Evolutionary conservation across 495 filamentous ascomycete genomes (phyloP).

Genomic region (Penicillium atrosanguineum): DNA sequence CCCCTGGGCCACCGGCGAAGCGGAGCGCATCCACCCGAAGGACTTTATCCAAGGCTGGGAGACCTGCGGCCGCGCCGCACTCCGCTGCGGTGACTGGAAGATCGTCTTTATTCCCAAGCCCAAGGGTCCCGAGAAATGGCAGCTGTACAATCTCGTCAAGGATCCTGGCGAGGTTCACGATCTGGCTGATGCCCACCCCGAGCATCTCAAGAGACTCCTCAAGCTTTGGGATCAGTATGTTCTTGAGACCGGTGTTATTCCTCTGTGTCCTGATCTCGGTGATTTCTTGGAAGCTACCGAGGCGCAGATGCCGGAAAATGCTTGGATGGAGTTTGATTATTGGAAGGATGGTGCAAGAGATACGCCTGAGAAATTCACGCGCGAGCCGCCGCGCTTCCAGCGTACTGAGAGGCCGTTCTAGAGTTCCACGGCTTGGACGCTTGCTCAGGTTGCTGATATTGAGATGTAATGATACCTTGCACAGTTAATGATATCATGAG

Average conservation of each 20-base stretch:
- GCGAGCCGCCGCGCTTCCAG: conserved; percentile 50
- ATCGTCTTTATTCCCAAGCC: conserved; percentile 50
- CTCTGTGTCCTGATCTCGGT: conserved; percentile 40
- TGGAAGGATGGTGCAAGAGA: conserved; percentile 62
- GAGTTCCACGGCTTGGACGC: neutral
- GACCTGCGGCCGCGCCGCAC: conserved; percentile 42
- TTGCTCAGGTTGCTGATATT: neutral
- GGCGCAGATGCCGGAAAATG: conserved; percentile 65
- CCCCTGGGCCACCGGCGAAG: conserved; percentile 35
- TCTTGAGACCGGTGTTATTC: conserved; percentile 57
- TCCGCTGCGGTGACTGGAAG: conserved; percentile 49
- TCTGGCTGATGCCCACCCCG: conserved; percentile 56
- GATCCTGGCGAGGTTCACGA: conserved; percentile 57
- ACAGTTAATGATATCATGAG: conserved; percentile 8
- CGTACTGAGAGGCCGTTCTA: conserved; percentile 49
- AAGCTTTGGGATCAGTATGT: conserved; percentile 60
- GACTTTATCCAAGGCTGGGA: conserved; percentile 52
- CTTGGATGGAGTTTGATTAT: conserved; percentile 69
- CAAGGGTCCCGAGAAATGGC: conserved; percentile 48
- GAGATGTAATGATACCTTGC: conserved; percentile 6
- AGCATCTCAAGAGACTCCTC: conserved; percentile 46
- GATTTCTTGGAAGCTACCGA: conserved; percentile 56
- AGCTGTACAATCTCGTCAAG: conserved; percentile 44
- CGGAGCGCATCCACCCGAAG: conserved; percentile 41
- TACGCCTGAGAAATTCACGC: conserved; percentile 53